A percentile compares a stretch with the other conserved stretches of the same genome.
Conservation (phyloP, 1,139 yeast species). For the Groenewaldozyma auringiensis region DNA sequence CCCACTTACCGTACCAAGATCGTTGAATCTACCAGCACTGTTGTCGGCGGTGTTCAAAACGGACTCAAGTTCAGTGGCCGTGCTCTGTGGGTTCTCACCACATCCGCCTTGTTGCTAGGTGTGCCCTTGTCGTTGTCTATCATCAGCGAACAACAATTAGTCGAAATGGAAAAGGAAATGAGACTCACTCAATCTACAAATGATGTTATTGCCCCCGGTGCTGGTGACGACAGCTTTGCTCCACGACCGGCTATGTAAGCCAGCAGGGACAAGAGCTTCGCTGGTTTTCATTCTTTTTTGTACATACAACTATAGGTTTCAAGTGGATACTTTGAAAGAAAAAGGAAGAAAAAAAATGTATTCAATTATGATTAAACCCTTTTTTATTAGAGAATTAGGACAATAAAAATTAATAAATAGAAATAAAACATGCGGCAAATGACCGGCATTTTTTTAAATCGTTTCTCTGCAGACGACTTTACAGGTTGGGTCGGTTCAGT, state of each 20-base stretch:
- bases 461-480: background rate
- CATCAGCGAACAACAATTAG: constrained; percentile 84
- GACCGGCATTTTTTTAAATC: background rate
- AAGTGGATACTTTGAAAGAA: background rate
- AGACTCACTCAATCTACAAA: constrained; percentile 78
- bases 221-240: constrained; percentile 45
- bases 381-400: background rate
- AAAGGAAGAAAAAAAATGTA: background rate
- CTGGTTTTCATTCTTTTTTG: constrained; percentile 1
- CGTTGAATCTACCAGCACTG: constrained; percentile 23
- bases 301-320: constrained; percentile 2
- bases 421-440: background rate
- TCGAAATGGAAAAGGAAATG: constrained; percentile 91
- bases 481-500: background rate
- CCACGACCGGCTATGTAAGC: constrained; percentile 18
- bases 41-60: constrained; percentile 32
- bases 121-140: constrained; percentile 88
- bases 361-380: background rate
- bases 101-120: constrained; percentile 79
- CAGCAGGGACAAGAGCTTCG: background rate
- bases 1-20: constrained; percentile 69
- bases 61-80: constrained; percentile 56
- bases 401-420: background rate
- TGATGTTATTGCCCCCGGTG: constrained; percentile 73
- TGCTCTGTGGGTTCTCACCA: constrained; percentile 76